Percentiles rank a stretch among this genome's conserved stretches.
phyloP scores from a whole-genome alignment of 257 asterid genomes.

The Coffea eugenioides region DNA sequence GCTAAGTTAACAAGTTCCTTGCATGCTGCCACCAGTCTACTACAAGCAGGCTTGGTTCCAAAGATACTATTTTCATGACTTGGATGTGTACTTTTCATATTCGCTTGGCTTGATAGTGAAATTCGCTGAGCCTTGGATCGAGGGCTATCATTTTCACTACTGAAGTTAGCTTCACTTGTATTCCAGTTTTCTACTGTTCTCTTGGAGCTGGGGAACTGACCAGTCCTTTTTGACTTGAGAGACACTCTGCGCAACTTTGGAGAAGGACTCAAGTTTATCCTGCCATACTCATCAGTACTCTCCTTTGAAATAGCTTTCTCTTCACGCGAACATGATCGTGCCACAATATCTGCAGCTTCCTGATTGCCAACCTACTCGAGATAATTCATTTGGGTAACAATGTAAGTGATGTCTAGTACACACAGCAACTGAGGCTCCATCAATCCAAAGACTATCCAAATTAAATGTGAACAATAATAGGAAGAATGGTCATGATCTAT shows the following conservation, averaged over 20 bases:
- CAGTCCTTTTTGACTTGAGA: conserved; percentile 35
- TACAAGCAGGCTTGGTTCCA: conserved; percentile 27
- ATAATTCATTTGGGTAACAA: not conserved
- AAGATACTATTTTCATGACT: conserved; percentile 33
- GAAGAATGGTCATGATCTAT: not conserved
- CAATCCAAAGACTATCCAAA: not conserved
- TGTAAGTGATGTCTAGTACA: not conserved
- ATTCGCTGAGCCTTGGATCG: conserved; percentile 49
- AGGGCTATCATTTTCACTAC: conserved; percentile 49
- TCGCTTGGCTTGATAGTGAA: conserved; percentile 32
- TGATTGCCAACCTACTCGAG: conserved; percentile 57
- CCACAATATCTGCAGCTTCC: conserved; percentile 65
- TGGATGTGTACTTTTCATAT: conserved; percentile 12
- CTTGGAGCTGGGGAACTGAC: conserved; percentile 24
- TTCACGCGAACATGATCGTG: conserved; percentile 34
- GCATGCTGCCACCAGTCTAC: conserved; percentile 54
- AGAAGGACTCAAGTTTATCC: conserved; percentile 32
- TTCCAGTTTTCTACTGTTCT: conserved; percentile 22
- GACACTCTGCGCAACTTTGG: conserved; percentile 31
- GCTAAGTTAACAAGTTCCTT: conserved; percentile 65
- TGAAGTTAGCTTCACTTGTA: conserved; percentile 32
- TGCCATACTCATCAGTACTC: conserved; percentile 18
- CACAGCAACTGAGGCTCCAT: not conserved
- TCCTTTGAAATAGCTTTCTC: conserved; percentile 23
- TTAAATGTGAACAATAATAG: not conserved